These are phyloP conservation scores for Ascomycota sp. DNA, from an alignment of 2,329 filamentous ascomycete species.

Conservation along the genomic window DNA sequence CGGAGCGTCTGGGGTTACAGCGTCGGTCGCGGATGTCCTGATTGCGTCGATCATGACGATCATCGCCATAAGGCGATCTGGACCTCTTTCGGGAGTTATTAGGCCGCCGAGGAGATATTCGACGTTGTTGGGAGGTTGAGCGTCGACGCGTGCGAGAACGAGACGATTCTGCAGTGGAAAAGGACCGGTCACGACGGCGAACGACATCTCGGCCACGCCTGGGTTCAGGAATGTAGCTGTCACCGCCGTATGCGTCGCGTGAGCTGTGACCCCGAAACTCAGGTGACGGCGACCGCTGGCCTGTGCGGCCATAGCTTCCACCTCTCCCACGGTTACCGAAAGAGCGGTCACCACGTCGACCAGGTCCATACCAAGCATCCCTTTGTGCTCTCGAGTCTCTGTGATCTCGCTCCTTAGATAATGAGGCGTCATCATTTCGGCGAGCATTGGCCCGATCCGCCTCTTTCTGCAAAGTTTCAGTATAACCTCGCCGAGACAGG, in stretches of 20 bases:
- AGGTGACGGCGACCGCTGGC: conserved; percentile 25
- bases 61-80: conserved; percentile 13
- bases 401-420: conserved; percentile 42
- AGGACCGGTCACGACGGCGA: conserved; percentile 12
- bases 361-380: conserved; percentile 30
- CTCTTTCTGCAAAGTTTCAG: conserved; percentile 35
- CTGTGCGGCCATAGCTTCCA: conserved; percentile 18
- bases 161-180: conserved; percentile 9
- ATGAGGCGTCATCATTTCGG: conserved; percentile 42
- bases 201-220: conserved; percentile 18
- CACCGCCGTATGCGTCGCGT: conserved; percentile 22
- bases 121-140: conserved; percentile 14
- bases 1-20: conserved; percentile 8
- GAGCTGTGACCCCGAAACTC: conserved; percentile 20
- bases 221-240: conserved; percentile 30
- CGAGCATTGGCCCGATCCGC: conserved; percentile 57
- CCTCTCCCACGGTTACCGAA: conserved; percentile 20
- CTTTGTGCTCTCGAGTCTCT: conserved; percentile 28
- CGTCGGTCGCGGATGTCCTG: conserved; percentile 6
- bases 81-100: conserved; percentile 17
- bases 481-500: not conserved
- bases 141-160: conserved; percentile 10
- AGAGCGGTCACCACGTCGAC: conserved; percentile 29
- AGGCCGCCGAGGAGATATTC: conserved; percentile 11
- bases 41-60: conserved; percentile 8